Evolutionary conservation across 202 grass and related monocot genomes (phyloP), one percentile per base, ranked within the genome.

Genomic region (Setaria viridis): DNA sequence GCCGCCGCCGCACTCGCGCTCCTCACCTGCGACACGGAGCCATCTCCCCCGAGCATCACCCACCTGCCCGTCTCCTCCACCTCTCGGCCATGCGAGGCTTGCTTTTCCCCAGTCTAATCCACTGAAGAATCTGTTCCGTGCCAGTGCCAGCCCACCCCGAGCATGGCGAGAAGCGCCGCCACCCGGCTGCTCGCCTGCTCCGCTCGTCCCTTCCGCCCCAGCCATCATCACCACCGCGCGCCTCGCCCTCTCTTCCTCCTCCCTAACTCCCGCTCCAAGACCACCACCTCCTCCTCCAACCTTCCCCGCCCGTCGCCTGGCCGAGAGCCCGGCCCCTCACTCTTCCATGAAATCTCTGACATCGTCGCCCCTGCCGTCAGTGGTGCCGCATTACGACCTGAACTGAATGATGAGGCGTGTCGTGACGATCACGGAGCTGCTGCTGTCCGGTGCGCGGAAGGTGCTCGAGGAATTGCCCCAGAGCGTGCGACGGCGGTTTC

Each of bases 381-480:
- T 59, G 53, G 67, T 33, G 35, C 68, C 16, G 80, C 14, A 9
- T 80, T 70, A 59, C 65, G 51, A 12, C 29, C 71, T 79, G 56
- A 25, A 41, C 3, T 17, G 62, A 74, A 56, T 33, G 50, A 11
- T 12, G 33, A 33, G 6, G 7, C 2, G 0, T 0, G 5, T 32
- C 4, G 3, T 56, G 56, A 49, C 2, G 30, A 41, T 6, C 4
- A 9, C 32, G 74, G 63, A 41, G 82, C 25, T 34, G 11, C 16
- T 49, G 10, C 21, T 8, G 14, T 1, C 3, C 55, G 16, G n/a
- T n/a, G 81, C 77, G 43, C 84, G 62, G 85, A 72, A 89, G 80
- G 21, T 92, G 88, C 77, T 94, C 74, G 90, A n/a, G 88, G 29
- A 81, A 92, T 85, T 86, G 81, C 78, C 79, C 78, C 60, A 72